Base-by-base conservation (phyloP, 2,329 filamentous ascomycete species). In the Pseudopithomyces chartarum region DNA sequence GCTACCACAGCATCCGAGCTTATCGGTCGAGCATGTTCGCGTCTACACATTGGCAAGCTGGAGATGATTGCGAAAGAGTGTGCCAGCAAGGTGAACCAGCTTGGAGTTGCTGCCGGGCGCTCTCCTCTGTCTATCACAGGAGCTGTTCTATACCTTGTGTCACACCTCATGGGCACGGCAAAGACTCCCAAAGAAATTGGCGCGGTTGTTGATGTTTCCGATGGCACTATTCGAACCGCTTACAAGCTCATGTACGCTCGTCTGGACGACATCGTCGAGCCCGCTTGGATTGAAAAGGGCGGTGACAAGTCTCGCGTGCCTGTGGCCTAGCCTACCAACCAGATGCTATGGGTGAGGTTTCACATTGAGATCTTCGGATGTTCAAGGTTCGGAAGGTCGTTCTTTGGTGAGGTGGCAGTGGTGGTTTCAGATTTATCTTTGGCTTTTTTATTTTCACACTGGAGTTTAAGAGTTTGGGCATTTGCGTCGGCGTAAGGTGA, bases 81-180 rank as follows among this genome's bases (percentile, higher is more conserved):
- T 49, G 92, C 93, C 2, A 84, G 89, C 64, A 87, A 89, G 71
- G 91, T 95, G 63, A 88, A 87, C 22, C 85, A 86, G 47, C 87
- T 91, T 59, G 90, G 91, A 57, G 89, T 92, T 54, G 85, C 98
- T 58, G 93, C 94, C 34, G 95, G 95, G 63, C 91, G 95, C 57
- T 98, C 94, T 56, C 95, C 95, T 19, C 82, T 99, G 47, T 97
- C 94, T 1, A 92, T 96, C 59, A 94, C 96, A 6, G 94, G 93
- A 17, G 93, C 95, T 32, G 96, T 92, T 75, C 97, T 99, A 76
- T 99, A 95, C 82, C 95, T 98, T 87, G 90, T 94, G 3, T 92
- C 91, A 29, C 87, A 94, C 70, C 83, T 98, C 36, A 89, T 97
- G 80, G 90, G 89, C 54, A 86, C 95, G 64, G 82, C 87, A 19